Evolutionary conservation across 1,284 basidiomycete species (phyloP).

Genomic region (Ceratobasidium sp.): DNA sequence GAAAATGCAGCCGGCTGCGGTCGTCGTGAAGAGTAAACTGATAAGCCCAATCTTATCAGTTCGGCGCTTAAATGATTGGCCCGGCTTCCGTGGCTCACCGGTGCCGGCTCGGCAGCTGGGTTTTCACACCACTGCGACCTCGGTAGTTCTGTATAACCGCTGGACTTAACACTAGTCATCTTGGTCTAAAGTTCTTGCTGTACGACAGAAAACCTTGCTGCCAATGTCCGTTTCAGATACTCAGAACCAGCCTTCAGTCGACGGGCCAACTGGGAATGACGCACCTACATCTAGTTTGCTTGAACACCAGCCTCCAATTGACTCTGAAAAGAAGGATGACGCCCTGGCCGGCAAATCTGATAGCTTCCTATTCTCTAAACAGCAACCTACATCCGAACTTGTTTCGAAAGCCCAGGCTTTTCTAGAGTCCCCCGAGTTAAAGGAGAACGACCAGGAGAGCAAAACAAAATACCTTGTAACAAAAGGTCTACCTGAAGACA

Average conservation of each 20-base stretch:
- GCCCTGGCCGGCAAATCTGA: not conserved
- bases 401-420: conserved; percentile 41
- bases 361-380: conserved; percentile 2
- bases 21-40: conserved; percentile 25
- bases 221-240: conserved; percentile 11
- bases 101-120: not conserved
- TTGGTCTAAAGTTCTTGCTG: not conserved
- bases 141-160: not conserved
- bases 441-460: conserved; percentile 25
- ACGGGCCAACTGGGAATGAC: not conserved
- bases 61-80: not conserved
- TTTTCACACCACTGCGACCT: conserved; percentile 28
- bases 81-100: not conserved
- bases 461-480: conserved; percentile 34
- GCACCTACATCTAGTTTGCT: not conserved
- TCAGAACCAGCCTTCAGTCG: not conserved
- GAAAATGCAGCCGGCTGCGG: conserved; percentile 42
- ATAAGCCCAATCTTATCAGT: conserved; percentile 21
- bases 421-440: conserved; percentile 38
- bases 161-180: not conserved
- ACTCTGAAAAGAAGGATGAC: not conserved
- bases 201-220: not conserved
- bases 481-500: conserved; percentile 31
- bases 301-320: not conserved
- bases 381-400: conserved; percentile 26